Percentiles rank a stretch among this genome's conserved stretches.
phyloP scores from a whole-genome alignment of 345 rosid species.

The Brassica juncea region DNA sequence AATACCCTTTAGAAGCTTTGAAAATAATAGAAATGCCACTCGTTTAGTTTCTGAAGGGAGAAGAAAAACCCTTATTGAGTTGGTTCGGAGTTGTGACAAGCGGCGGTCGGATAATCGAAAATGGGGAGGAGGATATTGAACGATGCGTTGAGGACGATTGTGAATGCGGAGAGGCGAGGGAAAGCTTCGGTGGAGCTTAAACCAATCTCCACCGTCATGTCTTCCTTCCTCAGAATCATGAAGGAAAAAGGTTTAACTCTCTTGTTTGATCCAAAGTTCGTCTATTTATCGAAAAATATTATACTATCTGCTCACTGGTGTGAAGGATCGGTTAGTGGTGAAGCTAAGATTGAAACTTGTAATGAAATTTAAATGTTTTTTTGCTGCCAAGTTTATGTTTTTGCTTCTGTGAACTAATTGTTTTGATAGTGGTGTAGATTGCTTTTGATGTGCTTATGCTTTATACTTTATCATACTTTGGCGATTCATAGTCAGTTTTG shows the following conservation, averaged over 20 bases:
- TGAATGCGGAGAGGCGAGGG: constrained; percentile 83
- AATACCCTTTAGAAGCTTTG: background rate
- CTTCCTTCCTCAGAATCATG: constrained; percentile 86
- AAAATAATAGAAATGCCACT: background rate
- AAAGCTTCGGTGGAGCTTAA: constrained; percentile 75
- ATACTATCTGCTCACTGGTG: background rate
- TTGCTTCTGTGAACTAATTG: background rate
- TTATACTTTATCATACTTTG: background rate
- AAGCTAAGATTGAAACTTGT: constrained; percentile 7
- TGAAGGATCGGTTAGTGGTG: constrained; percentile 6
- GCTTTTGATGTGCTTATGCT: background rate
- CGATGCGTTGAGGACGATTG: constrained; percentile 81
- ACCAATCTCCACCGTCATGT: constrained; percentile 81
- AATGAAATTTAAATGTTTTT: background rate
- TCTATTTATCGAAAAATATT: background rate
- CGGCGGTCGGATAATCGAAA: constrained; percentile 15
- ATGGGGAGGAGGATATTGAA: constrained; percentile 93
- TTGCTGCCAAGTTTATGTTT: background rate
- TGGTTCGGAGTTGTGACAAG: background rate
- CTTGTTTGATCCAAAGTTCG: background rate
- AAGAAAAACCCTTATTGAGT: constrained; percentile 1
- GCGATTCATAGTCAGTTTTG: background rate
- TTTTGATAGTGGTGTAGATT: background rate
- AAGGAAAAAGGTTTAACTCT: constrained; percentile 62
- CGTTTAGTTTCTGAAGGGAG: background rate